Percentiles rank a stretch among this genome's conserved stretches.
These are phyloP conservation scores for Cryptosporidium parvum DNA, from an alignment of 169 alveolate species.

Conservation along the genomic window DNA sequence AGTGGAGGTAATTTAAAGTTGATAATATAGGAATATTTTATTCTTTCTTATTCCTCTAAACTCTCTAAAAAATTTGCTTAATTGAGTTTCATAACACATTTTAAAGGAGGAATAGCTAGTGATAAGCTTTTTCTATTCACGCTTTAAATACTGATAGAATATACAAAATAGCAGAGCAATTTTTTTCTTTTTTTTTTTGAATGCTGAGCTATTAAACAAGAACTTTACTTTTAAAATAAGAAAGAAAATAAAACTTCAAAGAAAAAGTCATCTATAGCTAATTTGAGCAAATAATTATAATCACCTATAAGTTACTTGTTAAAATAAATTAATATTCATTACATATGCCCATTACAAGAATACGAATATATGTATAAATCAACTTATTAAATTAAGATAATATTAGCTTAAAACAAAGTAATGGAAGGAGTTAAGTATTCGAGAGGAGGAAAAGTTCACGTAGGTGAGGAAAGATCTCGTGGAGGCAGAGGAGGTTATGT, in stretches of 20 bases:
- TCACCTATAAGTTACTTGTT: neutral
- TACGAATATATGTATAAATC: neutral
- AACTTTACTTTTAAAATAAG: neutral
- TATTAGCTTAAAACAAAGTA: neutral
- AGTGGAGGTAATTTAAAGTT: neutral
- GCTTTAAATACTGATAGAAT: neutral
- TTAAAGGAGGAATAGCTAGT: neutral
- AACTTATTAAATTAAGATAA: neutral
- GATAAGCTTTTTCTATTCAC: neutral
- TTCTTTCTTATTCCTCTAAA: neutral
- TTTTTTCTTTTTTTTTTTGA: neutral
- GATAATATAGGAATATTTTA: neutral
- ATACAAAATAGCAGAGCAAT: neutral
- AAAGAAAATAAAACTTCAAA: neutral
- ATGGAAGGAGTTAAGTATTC: constrained; percentile 7
- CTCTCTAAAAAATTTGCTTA: neutral
- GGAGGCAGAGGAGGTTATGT: neutral
- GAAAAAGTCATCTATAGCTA: neutral
- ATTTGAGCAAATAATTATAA: neutral
- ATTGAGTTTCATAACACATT: neutral
- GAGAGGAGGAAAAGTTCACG: constrained; percentile 8
- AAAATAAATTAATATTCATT: neutral
- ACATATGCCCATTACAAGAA: neutral
- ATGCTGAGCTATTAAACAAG: neutral
- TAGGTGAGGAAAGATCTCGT: neutral